Base-by-base conservation (phyloP, 352 stramenopile genomes). In the Globisporangium spiculum region DNA sequence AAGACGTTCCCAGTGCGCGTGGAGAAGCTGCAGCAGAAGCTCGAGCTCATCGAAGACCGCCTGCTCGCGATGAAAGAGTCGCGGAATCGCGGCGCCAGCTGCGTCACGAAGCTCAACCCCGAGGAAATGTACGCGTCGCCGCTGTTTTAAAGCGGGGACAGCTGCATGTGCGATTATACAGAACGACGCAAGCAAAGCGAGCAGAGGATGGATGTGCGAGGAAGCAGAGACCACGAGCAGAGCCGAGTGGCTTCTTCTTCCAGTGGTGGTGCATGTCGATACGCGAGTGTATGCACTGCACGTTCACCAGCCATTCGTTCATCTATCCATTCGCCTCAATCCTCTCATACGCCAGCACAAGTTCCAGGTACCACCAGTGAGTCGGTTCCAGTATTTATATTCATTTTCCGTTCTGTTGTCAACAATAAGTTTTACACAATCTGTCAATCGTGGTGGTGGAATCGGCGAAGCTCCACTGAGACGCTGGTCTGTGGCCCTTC, bases 1-100 rank as follows among this genome's bases (percentile, higher is more conserved):
- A 80, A 80, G 24, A 76, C 79, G 44, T 95, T 95, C 60, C 87
- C 87, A 0, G 58, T 66, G 27, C 79, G 87, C 36, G 84, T 95
- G 5, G 76, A 91, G 69, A 68, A 66, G 20, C 73, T 95, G 9
- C 84, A 95, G 65, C 72, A 79, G 46, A 93, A 93, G 63, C 65
- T 95, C 30, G 72, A 80, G 72, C 74, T 77, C 34, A 95, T 95
- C 55, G 75, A 92, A 60, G 73, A 82, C 44, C 81, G 85, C 1
- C 74, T 93, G 32, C 59, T 90, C 57, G 69, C 78, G 22, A 81
- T 95, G 64, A 91, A 91, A 64, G 68, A 86, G 26, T 67, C 83
- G 53, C 68, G 67, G 20, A 76, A 76, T 75, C 77, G 66, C 16
- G 70, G 63, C 10, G 73, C 69, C 36, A 74, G 64, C 54, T 71